phyloP scores from a whole-genome alignment of 352 stramenopile species.

The Thraustochytrium sp. region DNA sequence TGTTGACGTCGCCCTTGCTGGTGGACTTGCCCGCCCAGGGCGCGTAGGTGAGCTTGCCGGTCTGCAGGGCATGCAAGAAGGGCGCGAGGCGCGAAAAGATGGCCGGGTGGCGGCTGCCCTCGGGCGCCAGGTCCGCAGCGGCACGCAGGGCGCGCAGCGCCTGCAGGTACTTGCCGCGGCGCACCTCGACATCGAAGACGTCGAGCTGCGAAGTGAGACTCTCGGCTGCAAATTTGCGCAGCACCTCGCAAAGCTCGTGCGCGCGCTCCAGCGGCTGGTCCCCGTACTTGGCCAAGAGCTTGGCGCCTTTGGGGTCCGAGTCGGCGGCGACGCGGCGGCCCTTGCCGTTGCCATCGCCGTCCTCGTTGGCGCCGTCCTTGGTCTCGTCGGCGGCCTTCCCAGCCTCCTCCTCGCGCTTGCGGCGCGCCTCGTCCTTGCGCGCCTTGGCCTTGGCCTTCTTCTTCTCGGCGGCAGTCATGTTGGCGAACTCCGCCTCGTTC shows the following conservation, averaged over 20 bases:
- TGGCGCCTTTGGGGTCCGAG: conserved; percentile 65
- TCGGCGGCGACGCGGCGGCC: conserved; percentile 54
- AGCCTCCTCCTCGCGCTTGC: not conserved
- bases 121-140: not conserved
- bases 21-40: conserved; percentile 3
- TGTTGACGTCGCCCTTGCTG: not conserved
- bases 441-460: conserved; percentile 49
- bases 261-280: conserved; percentile 59
- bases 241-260: conserved; percentile 59
- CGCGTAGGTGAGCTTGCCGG: conserved; percentile 11
- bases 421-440: conserved; percentile 35
- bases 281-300: conserved; percentile 55
- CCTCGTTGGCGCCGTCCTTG: conserved; percentile 53
- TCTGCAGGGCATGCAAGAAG: conserved; percentile 11
- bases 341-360: conserved; percentile 56
- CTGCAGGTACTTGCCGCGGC: conserved; percentile 65
- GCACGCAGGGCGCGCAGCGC: conserved; percentile 56
- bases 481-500: conserved; percentile 64
- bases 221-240: conserved; percentile 59
- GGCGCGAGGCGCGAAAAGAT: not conserved
- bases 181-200: conserved; percentile 67
- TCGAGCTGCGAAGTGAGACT: conserved; percentile 60
- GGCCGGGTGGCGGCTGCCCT: not conserved
- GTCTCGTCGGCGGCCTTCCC: not conserved
- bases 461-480: conserved; percentile 67